Percentiles rank a stretch among this genome's conserved stretches.
Evolutionary conservation across 331 rosid species (phyloP).

Genomic region (Spiraea crenata): DNA sequence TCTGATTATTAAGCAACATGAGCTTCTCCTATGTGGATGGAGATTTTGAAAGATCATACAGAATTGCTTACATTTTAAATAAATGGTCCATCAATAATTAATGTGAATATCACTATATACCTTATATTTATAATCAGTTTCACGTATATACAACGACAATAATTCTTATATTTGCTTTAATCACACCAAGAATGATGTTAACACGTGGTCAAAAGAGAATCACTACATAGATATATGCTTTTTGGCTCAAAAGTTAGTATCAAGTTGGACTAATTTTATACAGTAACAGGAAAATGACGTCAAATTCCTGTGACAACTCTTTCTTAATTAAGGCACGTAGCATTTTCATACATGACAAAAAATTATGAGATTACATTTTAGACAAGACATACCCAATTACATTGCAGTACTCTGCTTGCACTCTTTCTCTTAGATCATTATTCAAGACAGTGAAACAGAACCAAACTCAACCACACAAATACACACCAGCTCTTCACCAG

Average conservation of each 20-base stretch:
- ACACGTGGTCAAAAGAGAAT: too few relatives aligned
- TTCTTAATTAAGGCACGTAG: too few relatives aligned
- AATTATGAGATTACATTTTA: not conserved
- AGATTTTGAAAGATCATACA: not conserved
- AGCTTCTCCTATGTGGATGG: not conserved
- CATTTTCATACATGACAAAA: too few relatives aligned
- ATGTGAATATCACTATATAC: not conserved
- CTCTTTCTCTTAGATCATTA: not conserved
- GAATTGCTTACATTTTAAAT: not conserved
- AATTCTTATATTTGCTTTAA: too few relatives aligned
- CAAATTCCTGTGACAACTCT: too few relatives aligned
- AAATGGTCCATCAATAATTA: not conserved
- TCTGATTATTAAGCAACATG: not conserved
- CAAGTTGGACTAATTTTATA: too few relatives aligned
- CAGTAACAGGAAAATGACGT: too few relatives aligned
- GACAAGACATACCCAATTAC: not conserved
- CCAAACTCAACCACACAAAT: not conserved
- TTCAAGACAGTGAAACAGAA: not conserved
- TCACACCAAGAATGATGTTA: too few relatives aligned
- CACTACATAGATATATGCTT: too few relatives aligned
- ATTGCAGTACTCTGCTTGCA: too few relatives aligned
- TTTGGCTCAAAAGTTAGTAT: too few relatives aligned
- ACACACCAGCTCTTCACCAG: too few relatives aligned
- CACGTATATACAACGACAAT: not conserved
- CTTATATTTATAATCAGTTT: not conserved